These are phyloP conservation scores for Somion occarium DNA, from an alignment of 1,284 basidiomycete genomes.

Conservation along the genomic window DNA sequence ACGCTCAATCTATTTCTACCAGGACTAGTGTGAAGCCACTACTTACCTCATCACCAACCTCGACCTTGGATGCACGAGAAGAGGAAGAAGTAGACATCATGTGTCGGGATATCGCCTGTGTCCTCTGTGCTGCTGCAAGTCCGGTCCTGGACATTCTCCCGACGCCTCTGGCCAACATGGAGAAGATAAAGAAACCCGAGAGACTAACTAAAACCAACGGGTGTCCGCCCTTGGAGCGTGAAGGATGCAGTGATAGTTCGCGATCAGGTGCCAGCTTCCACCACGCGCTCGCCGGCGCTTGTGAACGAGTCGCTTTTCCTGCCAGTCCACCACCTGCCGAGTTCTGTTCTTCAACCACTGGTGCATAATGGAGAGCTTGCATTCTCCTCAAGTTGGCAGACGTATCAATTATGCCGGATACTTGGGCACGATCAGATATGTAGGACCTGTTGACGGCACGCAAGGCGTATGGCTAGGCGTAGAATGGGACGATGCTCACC, in stretches of 20 bases:
- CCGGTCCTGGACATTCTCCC: slow-evolving; percentile 42
- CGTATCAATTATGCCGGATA: slow-evolving; percentile 48
- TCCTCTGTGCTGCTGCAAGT: slow-evolving; percentile 39
- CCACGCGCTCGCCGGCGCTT: not conserved
- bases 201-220: not conserved
- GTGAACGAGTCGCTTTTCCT: no score
- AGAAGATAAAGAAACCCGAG: not conserved
- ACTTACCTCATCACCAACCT: slow-evolving; percentile 11
- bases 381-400: slow-evolving; percentile 36
- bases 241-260: not conserved
- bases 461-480: slow-evolving; percentile 84
- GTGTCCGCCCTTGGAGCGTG: not conserved
- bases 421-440: slow-evolving; percentile 68
- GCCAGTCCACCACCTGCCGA: no score
- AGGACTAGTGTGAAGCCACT: slow-evolving; percentile 9
- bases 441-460: slow-evolving; percentile 64
- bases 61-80: slow-evolving; percentile 8
- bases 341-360: no score
- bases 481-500: slow-evolving; percentile 86
- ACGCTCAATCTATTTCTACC: no score
- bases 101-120: slow-evolving; percentile 54
- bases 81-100: slow-evolving; percentile 43
- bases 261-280: not conserved
- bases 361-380: no score
- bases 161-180: slow-evolving; percentile 19